A percentile compares a stretch with the other conserved stretches of the same genome.
Conservation (phyloP, 139 green algal genomes). For the Tetraselmis striata region DNA sequence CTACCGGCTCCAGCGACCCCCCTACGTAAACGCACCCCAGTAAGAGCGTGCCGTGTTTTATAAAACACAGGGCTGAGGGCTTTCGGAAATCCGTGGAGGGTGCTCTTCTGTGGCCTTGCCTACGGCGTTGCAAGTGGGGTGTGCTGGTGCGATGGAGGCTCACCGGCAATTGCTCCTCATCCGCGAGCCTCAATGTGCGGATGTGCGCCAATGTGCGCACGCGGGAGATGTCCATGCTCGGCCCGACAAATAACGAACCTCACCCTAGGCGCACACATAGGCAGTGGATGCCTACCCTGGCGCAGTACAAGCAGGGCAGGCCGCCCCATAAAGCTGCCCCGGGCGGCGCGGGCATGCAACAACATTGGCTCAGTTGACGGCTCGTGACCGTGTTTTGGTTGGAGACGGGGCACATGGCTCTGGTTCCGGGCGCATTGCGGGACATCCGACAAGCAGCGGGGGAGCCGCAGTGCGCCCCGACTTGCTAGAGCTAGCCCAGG, state of each 20-base stretch:
- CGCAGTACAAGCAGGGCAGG: background rate
- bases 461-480: no score
- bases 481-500: no score
- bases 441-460: no score
- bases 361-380: no score
- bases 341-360: no score
- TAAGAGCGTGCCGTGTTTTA: background rate
- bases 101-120: background rate
- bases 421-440: no score
- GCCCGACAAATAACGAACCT: background rate
- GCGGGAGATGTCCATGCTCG: background rate
- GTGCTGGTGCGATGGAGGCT: no score
- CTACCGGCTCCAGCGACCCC: constrained; percentile 8
- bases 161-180: background rate
- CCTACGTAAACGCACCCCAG: background rate
- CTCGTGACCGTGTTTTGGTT: no score
- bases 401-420: no score
- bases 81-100: background rate
- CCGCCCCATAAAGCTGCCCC: background rate
- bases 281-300: background rate
- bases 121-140: no score
- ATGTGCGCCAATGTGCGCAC: background rate
- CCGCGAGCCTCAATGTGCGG: background rate
- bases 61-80: background rate
- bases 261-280: background rate